A percentile compares a stretch with the other conserved stretches of the same genome.
phyloP scores from a whole-genome alignment of 129 eudicot species.

The Ambrosia artemisiifolia region DNA sequence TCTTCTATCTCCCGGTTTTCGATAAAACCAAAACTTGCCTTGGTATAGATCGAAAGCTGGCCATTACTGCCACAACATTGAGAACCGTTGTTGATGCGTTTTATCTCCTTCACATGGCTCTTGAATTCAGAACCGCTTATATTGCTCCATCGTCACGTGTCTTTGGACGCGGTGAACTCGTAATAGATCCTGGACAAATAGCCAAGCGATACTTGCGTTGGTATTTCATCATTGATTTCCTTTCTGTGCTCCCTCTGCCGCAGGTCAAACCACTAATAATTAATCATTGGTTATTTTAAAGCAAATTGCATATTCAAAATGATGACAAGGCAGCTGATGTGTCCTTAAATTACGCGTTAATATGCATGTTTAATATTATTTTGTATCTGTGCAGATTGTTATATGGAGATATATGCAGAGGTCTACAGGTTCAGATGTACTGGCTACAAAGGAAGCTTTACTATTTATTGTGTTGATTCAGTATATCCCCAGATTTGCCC shows the following conservation, averaged over 20 bases:
- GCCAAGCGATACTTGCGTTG: conserved; percentile 76
- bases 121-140: conserved; percentile 87
- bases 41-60: conserved; percentile 68
- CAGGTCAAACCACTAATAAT: conserved; percentile 51
- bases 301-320: background rate
- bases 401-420: conserved; percentile 81
- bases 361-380: conserved; percentile 6
- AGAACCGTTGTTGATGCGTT: conserved; percentile 79
- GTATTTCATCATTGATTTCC: conserved; percentile 82
- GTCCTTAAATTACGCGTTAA: background rate
- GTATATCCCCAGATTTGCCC: conserved; percentile 69
- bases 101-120: conserved; percentile 87
- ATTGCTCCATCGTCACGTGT: conserved; percentile 97
- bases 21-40: conserved; percentile 45
- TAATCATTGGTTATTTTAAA: background rate
- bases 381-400: conserved; percentile 58
- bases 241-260: conserved; percentile 84
- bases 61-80: conserved; percentile 68
- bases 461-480: conserved; percentile 68
- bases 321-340: background rate
- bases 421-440: conserved; percentile 72
- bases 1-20: conserved; percentile 84
- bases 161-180: conserved; percentile 97
- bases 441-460: conserved; percentile 78
- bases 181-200: conserved; percentile 80